Evolutionary conservation across 2,329 filamentous ascomycete genomes (phyloP).

Genomic region (Colletotrichum melonis): DNA sequence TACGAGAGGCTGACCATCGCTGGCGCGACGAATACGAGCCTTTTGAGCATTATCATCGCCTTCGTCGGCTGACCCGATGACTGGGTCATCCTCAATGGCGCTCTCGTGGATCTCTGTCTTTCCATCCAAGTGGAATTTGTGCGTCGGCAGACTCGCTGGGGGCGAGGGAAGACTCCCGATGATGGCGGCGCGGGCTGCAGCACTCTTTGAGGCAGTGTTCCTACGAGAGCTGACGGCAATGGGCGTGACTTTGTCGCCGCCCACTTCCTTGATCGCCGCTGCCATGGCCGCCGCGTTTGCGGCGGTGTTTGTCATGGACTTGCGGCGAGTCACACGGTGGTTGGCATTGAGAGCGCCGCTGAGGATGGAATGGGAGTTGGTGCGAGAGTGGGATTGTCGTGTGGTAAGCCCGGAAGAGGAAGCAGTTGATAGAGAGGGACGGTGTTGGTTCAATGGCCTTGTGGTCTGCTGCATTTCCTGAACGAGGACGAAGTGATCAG

Average conservation of each 20-base stretch:
- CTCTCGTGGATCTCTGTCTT: slow-evolving; percentile 66
- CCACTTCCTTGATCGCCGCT: slow-evolving; percentile 74
- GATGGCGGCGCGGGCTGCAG: slow-evolving; percentile 62
- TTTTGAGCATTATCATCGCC: slow-evolving; percentile 59
- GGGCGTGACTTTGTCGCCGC: slow-evolving; percentile 67
- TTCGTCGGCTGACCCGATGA: slow-evolving; percentile 68
- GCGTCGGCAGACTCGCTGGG: slow-evolving; percentile 75
- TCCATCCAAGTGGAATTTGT: slow-evolving; percentile 61
- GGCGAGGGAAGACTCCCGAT: slow-evolving; percentile 71
- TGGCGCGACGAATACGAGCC: slow-evolving; percentile 71
- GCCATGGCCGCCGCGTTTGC: slow-evolving; percentile 81
- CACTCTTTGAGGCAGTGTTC: slow-evolving; percentile 75
- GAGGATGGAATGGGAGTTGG: slow-evolving; percentile 85
- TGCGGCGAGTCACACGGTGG: slow-evolving; percentile 90
- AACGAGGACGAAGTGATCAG: slow-evolving; percentile 50
- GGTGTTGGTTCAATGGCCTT: slow-evolving; percentile 74
- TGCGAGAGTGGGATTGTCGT: slow-evolving; percentile 76
- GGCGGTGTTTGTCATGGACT: slow-evolving; percentile 86
- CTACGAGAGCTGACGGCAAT: slow-evolving; percentile 71
- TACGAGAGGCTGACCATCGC: slow-evolving; percentile 85
- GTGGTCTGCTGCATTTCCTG: slow-evolving; percentile 75
- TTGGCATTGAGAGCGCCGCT: slow-evolving; percentile 80
- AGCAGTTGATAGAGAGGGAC: slow-evolving; percentile 68
- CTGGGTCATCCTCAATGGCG: slow-evolving; percentile 77
- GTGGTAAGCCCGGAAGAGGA: slow-evolving; percentile 67